Base-by-base conservation (phyloP, 2,329 filamentous ascomycete genomes). In the Trichoderma sp. region DNA sequence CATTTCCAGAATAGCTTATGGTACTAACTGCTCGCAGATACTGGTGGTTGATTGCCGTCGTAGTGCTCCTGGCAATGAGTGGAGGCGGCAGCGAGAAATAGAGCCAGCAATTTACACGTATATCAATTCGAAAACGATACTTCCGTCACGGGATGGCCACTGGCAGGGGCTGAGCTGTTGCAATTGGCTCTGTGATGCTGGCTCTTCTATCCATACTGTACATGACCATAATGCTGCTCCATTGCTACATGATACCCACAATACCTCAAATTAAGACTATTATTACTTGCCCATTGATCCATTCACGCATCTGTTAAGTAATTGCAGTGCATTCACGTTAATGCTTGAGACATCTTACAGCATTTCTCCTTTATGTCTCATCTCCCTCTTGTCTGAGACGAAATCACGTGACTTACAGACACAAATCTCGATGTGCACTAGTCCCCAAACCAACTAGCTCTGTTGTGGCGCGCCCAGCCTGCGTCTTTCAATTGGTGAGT, bases 11-110 rank as follows among this genome's bases (percentile, higher is more conserved):
- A 37, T 29, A 50, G 29, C 45, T 37, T 17, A 12, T 35, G 67
- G 68, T 75, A 74, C 80, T 84, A 76, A 82, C 74, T 29, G 67
- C 56, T 29, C 66, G 61, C 71, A 89, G 87, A 77, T 90, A 90
- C 76, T 91, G 89, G 89, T 90, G 88, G 88, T 76, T 88, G 72
- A 78, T 89, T 77, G 84, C 79, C 22, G 81, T 87, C 32, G 83
- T 82, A 29, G 79, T 84, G 32, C 72, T 90, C 58, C 75, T 91
- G 71, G 75, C 86, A 7, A 72, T 88, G 70, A 80, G 83, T 59
- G 82, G 86, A 63, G 86, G 83, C 34, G 82, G 81, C 12, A 67
- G 60, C 61, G 81, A 83, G 72, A 86, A 86, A 78, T 85, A 81
- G 80, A 81, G 17, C 32, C 9, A 39, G 50, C 25, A 65, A 39